Conservation (phyloP, 1,284 basidiomycete species). For the Trametes polyzona region DNA sequence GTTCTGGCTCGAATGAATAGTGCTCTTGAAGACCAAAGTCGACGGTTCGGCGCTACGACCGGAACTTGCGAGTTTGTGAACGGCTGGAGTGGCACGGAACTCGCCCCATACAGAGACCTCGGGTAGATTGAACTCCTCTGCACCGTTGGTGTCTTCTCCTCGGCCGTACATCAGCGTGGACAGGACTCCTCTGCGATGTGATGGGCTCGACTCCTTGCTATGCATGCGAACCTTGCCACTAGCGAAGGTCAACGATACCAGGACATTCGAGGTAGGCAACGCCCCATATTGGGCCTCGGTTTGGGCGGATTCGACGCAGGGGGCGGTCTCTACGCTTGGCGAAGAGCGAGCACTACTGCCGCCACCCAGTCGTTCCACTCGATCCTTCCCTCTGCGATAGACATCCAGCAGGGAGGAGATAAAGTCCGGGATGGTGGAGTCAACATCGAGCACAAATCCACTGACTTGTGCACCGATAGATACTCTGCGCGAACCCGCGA, state of each 20-base stretch:
- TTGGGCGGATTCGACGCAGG: conserved; percentile 17
- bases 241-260: conserved; percentile 75
- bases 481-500: conserved; percentile 56
- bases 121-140: conserved; percentile 76
- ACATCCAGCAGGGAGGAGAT: conserved; percentile 85
- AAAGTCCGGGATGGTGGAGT: conserved; percentile 80
- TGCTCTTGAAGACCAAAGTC: conserved; percentile 73
- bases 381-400: conserved; percentile 81
- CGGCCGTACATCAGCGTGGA: conserved; percentile 44
- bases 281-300: conserved; percentile 40
- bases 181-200: conserved; percentile 41
- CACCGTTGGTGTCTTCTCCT: conserved; percentile 55
- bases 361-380: conserved; percentile 66
- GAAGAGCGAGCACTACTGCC: conserved; percentile 52
- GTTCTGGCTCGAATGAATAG: conserved; percentile 87
- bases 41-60: conserved; percentile 48
- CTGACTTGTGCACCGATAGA: conserved; percentile 77
- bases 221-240: conserved; percentile 81
- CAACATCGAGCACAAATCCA: conserved; percentile 86
- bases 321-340: conserved; percentile 32
- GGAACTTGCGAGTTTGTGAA: conserved; percentile 39
- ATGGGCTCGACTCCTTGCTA: conserved; percentile 40
- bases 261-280: conserved; percentile 63
- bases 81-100: conserved; percentile 62
- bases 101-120: conserved; percentile 85